Evolutionary conservation across 176 grass and related monocot species (phyloP), one percentile per base, ranked within the genome.

Genomic region (Ananas comosus): DNA sequence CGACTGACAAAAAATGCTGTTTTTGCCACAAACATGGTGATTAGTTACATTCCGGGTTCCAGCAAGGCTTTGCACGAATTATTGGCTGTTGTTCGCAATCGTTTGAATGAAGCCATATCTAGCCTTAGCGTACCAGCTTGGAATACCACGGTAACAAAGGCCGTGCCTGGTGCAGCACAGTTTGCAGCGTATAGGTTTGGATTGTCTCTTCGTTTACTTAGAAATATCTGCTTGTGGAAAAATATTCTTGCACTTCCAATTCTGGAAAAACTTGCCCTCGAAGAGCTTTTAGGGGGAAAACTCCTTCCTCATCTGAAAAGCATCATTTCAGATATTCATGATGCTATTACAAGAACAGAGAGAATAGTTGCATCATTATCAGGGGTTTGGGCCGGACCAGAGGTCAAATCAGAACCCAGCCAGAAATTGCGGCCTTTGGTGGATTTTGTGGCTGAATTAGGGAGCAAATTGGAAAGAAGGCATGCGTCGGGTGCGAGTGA

Each of bases 191-290:
- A 99, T 72, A 81, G 82, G 65, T 99, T 99, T 72, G 94, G 94
- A 65, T 82, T 86, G 69, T 84, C 94, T 48, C 56, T 80, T 21
- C 94, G 94, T 21, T 70, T 99, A 48, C 94, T 99, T 22, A 88
- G 76, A 67, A 93, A 88, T 74, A 86, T 93, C 21, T 99, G 89
- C 53, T 57, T 93, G 54, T 99, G 94, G 94, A 93, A 99, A 83
- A 84, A 88, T 58, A 75, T 82, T n/a, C 78, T 99, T 75, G 85
- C 86, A 12, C 57, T 51, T 3, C 64, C 83, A 63, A 82, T 87
- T 72, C 28, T 99, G n/a, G 89, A 99, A 76, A 86, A 91, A 76
- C 89, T 93, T 85, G 94, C 89, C 70, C 69, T 99, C 8, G 80
- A 83, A 13, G 90, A 88, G 63, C 72, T 99, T 25, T 83, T 93